Conservation (phyloP, 768 basidiomycete genomes). For the Strobilomyces echinocephalus region DNA sequence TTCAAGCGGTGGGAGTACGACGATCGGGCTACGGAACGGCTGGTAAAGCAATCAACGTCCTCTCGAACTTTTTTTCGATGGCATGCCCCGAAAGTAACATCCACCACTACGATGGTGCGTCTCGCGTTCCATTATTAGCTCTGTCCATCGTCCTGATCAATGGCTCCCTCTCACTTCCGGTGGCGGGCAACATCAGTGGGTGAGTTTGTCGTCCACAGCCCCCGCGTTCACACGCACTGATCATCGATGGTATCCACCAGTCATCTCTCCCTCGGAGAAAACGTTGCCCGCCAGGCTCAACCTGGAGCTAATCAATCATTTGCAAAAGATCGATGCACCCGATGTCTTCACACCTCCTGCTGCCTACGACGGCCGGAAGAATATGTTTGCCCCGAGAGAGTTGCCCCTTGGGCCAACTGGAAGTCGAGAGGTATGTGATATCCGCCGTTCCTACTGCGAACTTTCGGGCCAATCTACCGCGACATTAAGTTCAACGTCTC, state of each 20-base stretch:
- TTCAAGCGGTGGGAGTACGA: slow-evolving; percentile 60
- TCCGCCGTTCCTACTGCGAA: background rate
- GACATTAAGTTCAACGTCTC: slow-evolving; percentile 55
- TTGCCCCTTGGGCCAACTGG: slow-evolving; percentile 53
- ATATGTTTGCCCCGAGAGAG: slow-evolving; percentile 58
- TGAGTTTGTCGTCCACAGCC: slow-evolving; percentile 1
- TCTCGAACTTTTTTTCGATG: slow-evolving; percentile 61
- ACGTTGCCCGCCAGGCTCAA: slow-evolving; percentile 62
- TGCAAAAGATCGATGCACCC: slow-evolving; percentile 56
- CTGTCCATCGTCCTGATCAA: slow-evolving; percentile 21
- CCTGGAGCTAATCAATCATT: slow-evolving; percentile 58
- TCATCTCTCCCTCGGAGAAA: slow-evolving; percentile 67
- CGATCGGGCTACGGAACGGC: slow-evolving; percentile 58
- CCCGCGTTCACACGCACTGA: slow-evolving; percentile 6
- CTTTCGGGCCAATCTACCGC: slow-evolving; percentile 3
- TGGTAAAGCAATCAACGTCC: slow-evolving; percentile 42
- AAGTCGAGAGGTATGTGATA: slow-evolving; percentile 45
- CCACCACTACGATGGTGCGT: slow-evolving; percentile 77
- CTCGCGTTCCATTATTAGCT: slow-evolving; percentile 16
- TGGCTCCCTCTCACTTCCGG: background rate
- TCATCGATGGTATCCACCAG: slow-evolving; percentile 30
- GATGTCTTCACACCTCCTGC: slow-evolving; percentile 68
- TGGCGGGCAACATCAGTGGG: slow-evolving; percentile 16
- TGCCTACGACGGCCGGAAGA: slow-evolving; percentile 79
- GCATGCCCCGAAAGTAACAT: slow-evolving; percentile 60